These are phyloP conservation scores for Yamadazyma jaroonii DNA, from an alignment of 1,139 yeast genomes.

Conservation along the genomic window DNA sequence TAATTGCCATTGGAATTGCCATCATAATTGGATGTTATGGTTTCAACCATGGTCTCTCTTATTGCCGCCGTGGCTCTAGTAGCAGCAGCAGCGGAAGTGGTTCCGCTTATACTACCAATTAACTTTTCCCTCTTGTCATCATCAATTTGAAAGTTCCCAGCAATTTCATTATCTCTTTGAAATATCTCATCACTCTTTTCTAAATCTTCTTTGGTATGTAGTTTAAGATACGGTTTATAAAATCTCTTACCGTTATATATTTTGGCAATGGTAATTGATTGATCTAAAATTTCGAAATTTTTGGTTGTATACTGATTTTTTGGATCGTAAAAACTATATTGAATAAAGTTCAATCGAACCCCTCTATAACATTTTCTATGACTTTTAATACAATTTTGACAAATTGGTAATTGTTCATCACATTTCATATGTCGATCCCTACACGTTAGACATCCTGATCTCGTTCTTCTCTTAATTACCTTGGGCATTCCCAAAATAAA, in stretches of 20 bases:
- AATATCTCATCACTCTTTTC: conserved; percentile 32
- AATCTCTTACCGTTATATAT: conserved; percentile 31
- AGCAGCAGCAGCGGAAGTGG: conserved; percentile 10
- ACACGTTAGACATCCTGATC: conserved; percentile 49
- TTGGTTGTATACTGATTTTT: conserved; percentile 11
- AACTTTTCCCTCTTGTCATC: conserved; percentile 10
- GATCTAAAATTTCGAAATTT: conserved; percentile 30
- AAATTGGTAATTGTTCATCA: conserved; percentile 46
- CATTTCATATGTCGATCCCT: conserved; percentile 50
- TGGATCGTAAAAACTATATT: conserved; percentile 41
- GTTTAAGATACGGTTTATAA: conserved; percentile 33
- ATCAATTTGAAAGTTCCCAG: conserved; percentile 7
- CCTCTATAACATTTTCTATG: conserved; percentile 45
- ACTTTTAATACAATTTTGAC: conserved; percentile 43
- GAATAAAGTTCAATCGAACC: conserved; percentile 44
- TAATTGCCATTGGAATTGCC: not conserved
- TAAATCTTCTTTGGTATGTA: conserved; percentile 31
- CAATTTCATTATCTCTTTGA: conserved; percentile 23
- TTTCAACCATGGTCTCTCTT: conserved; percentile 6
- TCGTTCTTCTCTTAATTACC: conserved; percentile 31
- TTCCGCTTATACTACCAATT: conserved; percentile 8
- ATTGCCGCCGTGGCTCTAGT: conserved; percentile 8
- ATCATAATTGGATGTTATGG: not conserved
- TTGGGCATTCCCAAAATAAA: conserved; percentile 7
- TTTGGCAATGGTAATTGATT: conserved; percentile 42